Evolutionary conservation across 1,139 yeast species (phyloP), one percentile per base, ranked within the genome.

Genomic region (Lodderomyces elongisporus): DNA sequence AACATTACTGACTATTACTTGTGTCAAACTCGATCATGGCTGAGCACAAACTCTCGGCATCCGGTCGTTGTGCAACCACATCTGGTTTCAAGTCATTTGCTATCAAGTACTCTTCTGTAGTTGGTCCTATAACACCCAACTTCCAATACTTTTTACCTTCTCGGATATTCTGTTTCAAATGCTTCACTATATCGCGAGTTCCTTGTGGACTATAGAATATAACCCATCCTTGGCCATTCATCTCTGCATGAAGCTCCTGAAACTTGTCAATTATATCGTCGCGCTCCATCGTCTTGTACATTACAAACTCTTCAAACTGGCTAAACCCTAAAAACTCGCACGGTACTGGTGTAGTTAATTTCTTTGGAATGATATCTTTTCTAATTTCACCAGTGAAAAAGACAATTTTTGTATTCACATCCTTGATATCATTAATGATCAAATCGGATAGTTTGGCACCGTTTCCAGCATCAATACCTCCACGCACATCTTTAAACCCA

Each of bases 171-270:
- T 15, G 12, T 28, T 53, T 58, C 28, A 80, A 44, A 42, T 64
- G 62, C 9, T 70, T 60, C 2, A 84, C 73, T 5, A 85, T 79
- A 1, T 57, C 62, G 27, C 70, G 73, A 0, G 95, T 82, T 0
- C 95, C 96, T 44, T 91, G 95, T 0, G 96, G 95, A 43, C 96
- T 85, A 56, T 89, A 91, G 42, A 91, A 84, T 0, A 88, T 82
- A 4, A 88, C 62, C 94, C 95, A 84, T 34, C 63, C 60, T n/a
- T 16, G 16, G 14, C 24, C 30, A 18, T 20, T 17, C 15, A 13
- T 17, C 2, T 16, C 20, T 9, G 7, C 23, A 15, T 24, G 7
- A 10, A 32, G 15, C 4, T 25, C 25, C 5, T 46, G 30, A 44
- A 74, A 78, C 33, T 70, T 60, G 0, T 52, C 54, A 5, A 63